Conservation (phyloP, 345 rosid species). For the Durio zibethinus region DNA sequence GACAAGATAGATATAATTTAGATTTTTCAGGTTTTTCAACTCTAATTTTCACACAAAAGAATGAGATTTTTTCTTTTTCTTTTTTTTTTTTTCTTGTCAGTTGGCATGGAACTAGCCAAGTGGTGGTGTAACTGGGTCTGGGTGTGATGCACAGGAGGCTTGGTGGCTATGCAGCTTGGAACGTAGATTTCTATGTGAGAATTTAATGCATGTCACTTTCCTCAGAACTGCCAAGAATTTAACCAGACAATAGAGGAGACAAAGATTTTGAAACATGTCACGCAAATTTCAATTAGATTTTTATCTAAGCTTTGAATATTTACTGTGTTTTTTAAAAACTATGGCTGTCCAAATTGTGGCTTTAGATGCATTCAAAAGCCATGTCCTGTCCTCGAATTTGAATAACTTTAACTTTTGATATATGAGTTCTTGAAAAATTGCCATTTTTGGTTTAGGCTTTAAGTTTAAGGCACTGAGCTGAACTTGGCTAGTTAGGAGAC, state of each 20-base stretch:
- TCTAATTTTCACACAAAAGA: background rate
- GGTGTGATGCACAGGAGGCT: background rate
- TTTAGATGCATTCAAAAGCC: too few species aligned
- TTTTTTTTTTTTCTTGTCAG: too few species aligned
- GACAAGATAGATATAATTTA: background rate
- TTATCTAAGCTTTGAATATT: background rate
- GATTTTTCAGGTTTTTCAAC: background rate
- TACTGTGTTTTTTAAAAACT: too few species aligned
- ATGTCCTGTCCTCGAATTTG: too few species aligned
- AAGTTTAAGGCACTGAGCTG: background rate
- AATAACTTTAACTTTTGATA: too few species aligned
- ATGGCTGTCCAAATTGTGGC: too few species aligned
- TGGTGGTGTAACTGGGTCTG: background rate
- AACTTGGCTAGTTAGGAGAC: too few species aligned
- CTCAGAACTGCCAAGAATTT: constrained; percentile 6
- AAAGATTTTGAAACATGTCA: background rate
- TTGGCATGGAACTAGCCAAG: too few species aligned
- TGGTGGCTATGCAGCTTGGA: background rate
- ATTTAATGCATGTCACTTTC: constrained; percentile 14
- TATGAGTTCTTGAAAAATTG: too few species aligned
- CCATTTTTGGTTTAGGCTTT: background rate
- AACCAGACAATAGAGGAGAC: background rate
- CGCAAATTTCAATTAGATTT: background rate
- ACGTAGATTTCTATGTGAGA: background rate
- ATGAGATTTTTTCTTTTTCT: too few species aligned